Conservation (phyloP, 148 eudicot species). For the Rhododendron kiyosumense region DNA sequence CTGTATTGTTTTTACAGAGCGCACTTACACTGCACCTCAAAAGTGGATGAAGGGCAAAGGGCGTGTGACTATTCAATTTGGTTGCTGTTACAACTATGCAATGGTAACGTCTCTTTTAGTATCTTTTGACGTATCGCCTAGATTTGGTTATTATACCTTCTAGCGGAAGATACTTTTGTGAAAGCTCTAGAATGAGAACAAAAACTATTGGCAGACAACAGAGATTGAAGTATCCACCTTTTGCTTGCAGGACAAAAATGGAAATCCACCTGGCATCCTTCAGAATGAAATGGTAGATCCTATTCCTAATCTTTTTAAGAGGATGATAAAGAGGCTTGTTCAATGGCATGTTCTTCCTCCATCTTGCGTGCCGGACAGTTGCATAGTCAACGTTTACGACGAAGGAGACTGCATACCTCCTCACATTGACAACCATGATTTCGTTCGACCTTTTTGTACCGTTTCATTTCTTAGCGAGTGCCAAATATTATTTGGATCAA, state of each 20-base stretch:
- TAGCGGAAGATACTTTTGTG: background rate
- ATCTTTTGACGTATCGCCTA: background rate
- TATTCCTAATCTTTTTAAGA: slow-evolving; percentile 70
- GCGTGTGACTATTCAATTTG: slow-evolving; percentile 88
- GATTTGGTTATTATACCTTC: background rate
- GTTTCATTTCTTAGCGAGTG: slow-evolving; percentile 95
- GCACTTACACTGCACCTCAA: slow-evolving; percentile 75
- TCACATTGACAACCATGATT: slow-evolving; percentile 95
- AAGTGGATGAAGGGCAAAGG: slow-evolving; percentile 99
- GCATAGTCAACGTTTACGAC: slow-evolving; percentile 88
- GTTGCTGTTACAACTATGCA: slow-evolving; percentile 80
- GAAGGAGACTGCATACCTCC: slow-evolving; percentile 98
- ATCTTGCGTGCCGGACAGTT: slow-evolving; percentile 89
- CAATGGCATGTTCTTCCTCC: slow-evolving; percentile 92
- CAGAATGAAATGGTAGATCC: slow-evolving; percentile 65
- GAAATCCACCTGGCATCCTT: slow-evolving; percentile 93
- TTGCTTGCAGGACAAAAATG: slow-evolving; percentile 70
- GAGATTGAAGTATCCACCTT: background rate
- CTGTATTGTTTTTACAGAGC: slow-evolving; percentile 40
- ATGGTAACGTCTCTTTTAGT: slow-evolving; percentile 28
- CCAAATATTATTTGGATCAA: slow-evolving; percentile 74
- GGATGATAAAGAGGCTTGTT: slow-evolving; percentile 76
- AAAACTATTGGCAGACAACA: background rate
- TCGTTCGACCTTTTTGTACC: slow-evolving; percentile 90
- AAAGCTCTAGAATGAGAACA: background rate